phyloP scores from a whole-genome alignment of 176 grass and related monocot genomes.

The Triticum urartu region DNA sequence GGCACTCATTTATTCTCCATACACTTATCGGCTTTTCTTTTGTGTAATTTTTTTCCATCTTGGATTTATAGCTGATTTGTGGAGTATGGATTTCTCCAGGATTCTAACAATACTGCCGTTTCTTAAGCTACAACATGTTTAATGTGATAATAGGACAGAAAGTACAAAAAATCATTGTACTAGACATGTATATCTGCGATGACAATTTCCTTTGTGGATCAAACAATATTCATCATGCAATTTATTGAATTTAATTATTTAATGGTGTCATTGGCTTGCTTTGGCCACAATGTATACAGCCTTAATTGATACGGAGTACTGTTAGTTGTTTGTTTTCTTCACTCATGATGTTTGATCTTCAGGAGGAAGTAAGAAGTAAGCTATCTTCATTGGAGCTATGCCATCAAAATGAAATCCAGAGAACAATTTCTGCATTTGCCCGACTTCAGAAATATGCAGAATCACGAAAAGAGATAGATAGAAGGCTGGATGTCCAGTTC shows the following conservation, averaged over 20 bases:
- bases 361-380: slow-evolving; percentile 75
- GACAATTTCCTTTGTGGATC: not conserved
- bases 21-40: slow-evolving; percentile 15
- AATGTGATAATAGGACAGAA: not conserved
- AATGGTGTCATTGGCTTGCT: not conserved
- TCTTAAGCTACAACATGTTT: not conserved
- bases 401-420: slow-evolving; percentile 73
- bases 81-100: not conserved
- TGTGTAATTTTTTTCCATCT: not conserved
- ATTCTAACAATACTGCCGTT: not conserved
- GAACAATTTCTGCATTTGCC: slow-evolving; percentile 48
- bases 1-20: not conserved
- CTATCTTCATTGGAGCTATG: slow-evolving; percentile 46
- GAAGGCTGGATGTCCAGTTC: slow-evolving; percentile 74
- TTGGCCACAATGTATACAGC: not conserved
- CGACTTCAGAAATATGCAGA: slow-evolving; percentile 66
- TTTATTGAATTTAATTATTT: not conserved
- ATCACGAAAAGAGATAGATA: slow-evolving; percentile 74
- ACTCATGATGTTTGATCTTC: slow-evolving; percentile 28
- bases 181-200: not conserved
- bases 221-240: not conserved
- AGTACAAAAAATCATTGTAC: not conserved
- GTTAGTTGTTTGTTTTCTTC: slow-evolving; percentile 18
- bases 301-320: not conserved
- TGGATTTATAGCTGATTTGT: not conserved